Base-by-base conservation (phyloP, 2,329 filamentous ascomycete genomes). In the Alternaria tenuissima region DNA sequence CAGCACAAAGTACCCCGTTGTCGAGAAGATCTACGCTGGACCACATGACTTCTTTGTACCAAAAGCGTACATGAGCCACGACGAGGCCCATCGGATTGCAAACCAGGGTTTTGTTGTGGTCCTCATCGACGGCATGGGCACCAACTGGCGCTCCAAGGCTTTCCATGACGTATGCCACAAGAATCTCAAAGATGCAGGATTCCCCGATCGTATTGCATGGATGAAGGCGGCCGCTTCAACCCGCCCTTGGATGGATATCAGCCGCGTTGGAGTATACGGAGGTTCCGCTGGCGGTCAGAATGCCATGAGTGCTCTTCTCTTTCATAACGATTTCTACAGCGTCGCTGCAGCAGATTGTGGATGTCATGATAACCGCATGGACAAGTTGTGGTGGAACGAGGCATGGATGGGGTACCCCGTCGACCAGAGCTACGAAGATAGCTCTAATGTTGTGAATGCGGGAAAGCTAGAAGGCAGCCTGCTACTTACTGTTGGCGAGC, bases 401-500 rank as follows among this genome's bases (percentile, higher is more conserved):
- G 61, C 61, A 53, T 74, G 64, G 66, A 72, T 74, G 70, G 71
- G 71, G n/a, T 72, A 63, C 28, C 70, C 48, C 5, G 38, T 41
- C 38, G 38, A 41, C 38, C 38, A 68, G 51, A 61, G 61, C 41
- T 73, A 74, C 55, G 63, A 64, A 32, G 70, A 69, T 12, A 66
- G 57, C 32, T 73, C 69, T 4, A 73, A 72, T 55, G 67, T 70
- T 52, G 69, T 64, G 4, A 64, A 72, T 57, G 69, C 69, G 30
- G 46, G 55, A 38, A 66, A 63, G 36, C 54, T 73, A 36, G 11
- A 64, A 55, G 57, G 63, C n/a, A 63, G 57, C 6, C 38, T 70
- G 39, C 55, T 67, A 53, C 67, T 67, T 18, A 68, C 57, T 26
- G 69, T 73, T 30, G 78, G 75, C 66, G 79, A 81, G 58, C 66